Base-by-base conservation (phyloP, 2,329 filamentous ascomycete species). In the Aureobasidium subglaciale region DNA sequence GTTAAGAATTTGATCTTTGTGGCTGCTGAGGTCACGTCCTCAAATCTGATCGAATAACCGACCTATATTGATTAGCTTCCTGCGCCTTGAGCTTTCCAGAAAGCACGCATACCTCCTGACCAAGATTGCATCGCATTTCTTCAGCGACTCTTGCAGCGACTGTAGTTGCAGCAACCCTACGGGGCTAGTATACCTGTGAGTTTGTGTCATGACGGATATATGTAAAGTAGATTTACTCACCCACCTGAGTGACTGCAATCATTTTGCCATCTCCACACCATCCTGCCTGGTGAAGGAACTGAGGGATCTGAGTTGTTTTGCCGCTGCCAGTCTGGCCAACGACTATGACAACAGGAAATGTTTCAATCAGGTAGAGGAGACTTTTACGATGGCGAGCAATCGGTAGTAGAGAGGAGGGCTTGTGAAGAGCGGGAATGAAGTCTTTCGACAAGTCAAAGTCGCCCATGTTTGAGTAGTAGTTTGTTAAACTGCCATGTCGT, bases 1-100 rank as follows among this genome's bases (percentile, higher is more conserved):
- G 92, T 99, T 60, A 97, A 74, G 67, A 97, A 97, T 68, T 99
- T 96, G 73, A 99, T 92, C 52, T 83, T 83, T 1, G 93, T 99
- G 30, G 82, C 78, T 16, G 85, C 79, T 18, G 90, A 96, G 5
- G 91, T 96, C 60, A 88, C 82, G 78, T 97, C 92, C 68, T 99
- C 92, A 65, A 99, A 85, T 57, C 82, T 82, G 61, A 97, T 96
- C 1, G 90, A 95, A 69, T 95, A 97, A 54, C 93, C 93, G 22
- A 78, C 73, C 65, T 68, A 30, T 30, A 10, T 22, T 6, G 3
- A 11, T 59, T 8, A 58, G 32, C 37, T 8, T 11, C 10, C 13
- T 37, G 6, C 1, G 10, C 15, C 6, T 8, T 20, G 10, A 34
- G 5, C 18, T 15, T 2, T 10, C 40, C 9, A 13, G 15, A 29